phyloP scores from a whole-genome alignment of 352 stramenopile species.

The Phytophthora pisi region DNA sequence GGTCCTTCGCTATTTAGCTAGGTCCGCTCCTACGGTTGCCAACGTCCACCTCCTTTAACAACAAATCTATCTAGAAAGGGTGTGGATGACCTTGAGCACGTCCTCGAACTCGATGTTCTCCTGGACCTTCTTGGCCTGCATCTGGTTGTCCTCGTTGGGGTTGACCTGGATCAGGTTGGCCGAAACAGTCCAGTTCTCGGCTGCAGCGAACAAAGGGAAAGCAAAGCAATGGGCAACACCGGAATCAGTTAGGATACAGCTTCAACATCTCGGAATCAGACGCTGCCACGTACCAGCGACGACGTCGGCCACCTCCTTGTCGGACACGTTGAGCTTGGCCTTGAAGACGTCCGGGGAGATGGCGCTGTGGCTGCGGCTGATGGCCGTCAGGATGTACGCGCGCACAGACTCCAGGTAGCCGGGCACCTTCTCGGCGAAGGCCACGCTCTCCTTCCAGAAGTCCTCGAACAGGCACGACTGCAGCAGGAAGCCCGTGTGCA shows the following conservation, averaged over 20 bases:
- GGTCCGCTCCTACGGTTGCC: slow-evolving; percentile 10
- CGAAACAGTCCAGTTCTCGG: slow-evolving; percentile 74
- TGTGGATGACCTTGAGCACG: slow-evolving; percentile 87
- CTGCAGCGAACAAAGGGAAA: slow-evolving; percentile 30
- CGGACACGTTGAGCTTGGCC: slow-evolving; percentile 69
- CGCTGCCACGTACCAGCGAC: slow-evolving; percentile 46
- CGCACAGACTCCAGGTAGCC: slow-evolving; percentile 80
- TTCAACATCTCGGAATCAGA: slow-evolving; percentile 13
- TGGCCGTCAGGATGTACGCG: slow-evolving; percentile 73
- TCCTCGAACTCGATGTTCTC: slow-evolving; percentile 89
- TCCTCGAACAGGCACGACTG: slow-evolving; percentile 85
- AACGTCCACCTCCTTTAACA: slow-evolving; percentile 33
- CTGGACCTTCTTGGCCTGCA: slow-evolving; percentile 88
- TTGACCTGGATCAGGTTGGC: slow-evolving; percentile 61
- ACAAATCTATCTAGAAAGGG: slow-evolving; percentile 86
- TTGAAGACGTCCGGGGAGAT: slow-evolving; percentile 67
- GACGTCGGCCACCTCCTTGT: slow-evolving; percentile 65
- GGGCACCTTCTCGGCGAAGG: slow-evolving; percentile 62
- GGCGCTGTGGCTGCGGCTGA: slow-evolving; percentile 76
- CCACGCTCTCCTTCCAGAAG: slow-evolving; percentile 77
- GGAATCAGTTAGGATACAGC: slow-evolving; percentile 21
- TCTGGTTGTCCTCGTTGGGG: slow-evolving; percentile 84
- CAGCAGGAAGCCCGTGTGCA: slow-evolving; percentile 69
- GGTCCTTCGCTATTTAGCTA: slow-evolving; percentile 31
- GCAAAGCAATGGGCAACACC: slow-evolving; percentile 1